Evolutionary conservation across 495 filamentous ascomycete species (phyloP), one percentile per base, ranked within the genome.

Genomic region (Penicillium cosmopolitanum): DNA sequence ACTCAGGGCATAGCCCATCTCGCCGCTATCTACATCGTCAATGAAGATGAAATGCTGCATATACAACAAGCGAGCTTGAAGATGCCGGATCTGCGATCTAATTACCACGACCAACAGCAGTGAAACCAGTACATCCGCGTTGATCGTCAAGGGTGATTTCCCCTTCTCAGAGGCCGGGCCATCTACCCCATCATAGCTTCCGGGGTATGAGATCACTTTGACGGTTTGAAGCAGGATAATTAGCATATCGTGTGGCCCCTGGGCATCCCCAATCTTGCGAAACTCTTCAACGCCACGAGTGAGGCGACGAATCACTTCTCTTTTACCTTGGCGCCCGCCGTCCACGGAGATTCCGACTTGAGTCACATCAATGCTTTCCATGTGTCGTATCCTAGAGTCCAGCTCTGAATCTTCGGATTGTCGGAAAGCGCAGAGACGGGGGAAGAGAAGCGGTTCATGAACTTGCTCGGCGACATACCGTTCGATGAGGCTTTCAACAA

Each of bases 11-110:
- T 99, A 99, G 23, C 96, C 96, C 79, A 93, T 89, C 76, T 99
- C 96, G 34, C 96, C 96, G 67, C 87, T 94, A 55, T 99, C 96
- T 12, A 98, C 93, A 79, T 98, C 96, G 61, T 97, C 94, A 38
- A 95, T 90, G 70, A 96, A 98, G 66, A 96, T 91, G 63, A 97
- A 99, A 58, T 95, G 89, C 53, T 92, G 89, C 86, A 99, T 96
- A 69, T 97, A 98, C 33, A 89, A 77, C 44, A 98, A 71, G 15
- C 94, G 83, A 19, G 96, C 93, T 64, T 96, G 90, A 21, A 98
- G 81, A 76, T 96, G 87, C 50, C 90, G 87, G 13, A 96, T 86
- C 65, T 96, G 90, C 38, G 93, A 90, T 62, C 96, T 84, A 54
- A 99, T 98, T 19, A 98, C 91, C 21, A 99, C 92, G 53, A 96